These are phyloP conservation scores for Extremus antarcticus DNA, from an alignment of 495 filamentous ascomycete genomes.

Conservation along the genomic window DNA sequence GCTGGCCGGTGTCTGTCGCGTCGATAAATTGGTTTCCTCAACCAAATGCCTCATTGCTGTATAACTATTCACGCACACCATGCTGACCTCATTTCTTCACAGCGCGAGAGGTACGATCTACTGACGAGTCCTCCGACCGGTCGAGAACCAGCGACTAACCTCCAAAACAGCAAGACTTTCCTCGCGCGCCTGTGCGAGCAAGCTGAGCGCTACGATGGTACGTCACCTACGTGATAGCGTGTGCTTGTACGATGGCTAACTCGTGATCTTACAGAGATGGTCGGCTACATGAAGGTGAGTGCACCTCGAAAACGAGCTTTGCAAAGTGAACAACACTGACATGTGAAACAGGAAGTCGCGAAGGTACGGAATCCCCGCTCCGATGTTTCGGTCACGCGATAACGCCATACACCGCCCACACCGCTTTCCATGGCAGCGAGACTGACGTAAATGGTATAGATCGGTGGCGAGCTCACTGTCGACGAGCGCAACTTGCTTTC, in stretches of 20 bases:
- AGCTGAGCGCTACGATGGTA: constrained; percentile 99
- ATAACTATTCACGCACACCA: not conserved
- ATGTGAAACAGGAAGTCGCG: constrained; percentile 67
- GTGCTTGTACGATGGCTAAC: constrained; percentile 24
- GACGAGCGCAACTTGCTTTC: constrained; percentile 99
- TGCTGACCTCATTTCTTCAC: constrained; percentile 7
- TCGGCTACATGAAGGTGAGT: constrained; percentile 95
- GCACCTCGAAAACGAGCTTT: constrained; percentile 10
- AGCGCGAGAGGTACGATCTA: constrained; percentile 18
- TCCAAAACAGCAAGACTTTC: constrained; percentile 89
- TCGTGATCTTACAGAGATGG: constrained; percentile 62
- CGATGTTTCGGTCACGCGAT: constrained; percentile 6
- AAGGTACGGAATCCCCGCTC: constrained; percentile 52
- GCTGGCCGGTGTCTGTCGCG: not conserved
- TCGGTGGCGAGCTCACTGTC: constrained; percentile 90
- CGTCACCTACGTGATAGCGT: constrained; percentile 24
- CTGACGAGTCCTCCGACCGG: not conserved
- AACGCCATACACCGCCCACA: not conserved
- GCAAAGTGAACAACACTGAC: constrained; percentile 11
- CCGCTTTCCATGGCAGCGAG: not conserved
- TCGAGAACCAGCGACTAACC: constrained; percentile 27
- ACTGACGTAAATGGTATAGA: constrained; percentile 34
- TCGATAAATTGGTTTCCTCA: constrained; percentile 3
- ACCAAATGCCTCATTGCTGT: constrained; percentile 2
- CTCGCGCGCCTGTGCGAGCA: constrained; percentile 99